These are phyloP conservation scores for Monosporozyma solicola DNA, from an alignment of 805 yeast species.

Conservation along the genomic window DNA sequence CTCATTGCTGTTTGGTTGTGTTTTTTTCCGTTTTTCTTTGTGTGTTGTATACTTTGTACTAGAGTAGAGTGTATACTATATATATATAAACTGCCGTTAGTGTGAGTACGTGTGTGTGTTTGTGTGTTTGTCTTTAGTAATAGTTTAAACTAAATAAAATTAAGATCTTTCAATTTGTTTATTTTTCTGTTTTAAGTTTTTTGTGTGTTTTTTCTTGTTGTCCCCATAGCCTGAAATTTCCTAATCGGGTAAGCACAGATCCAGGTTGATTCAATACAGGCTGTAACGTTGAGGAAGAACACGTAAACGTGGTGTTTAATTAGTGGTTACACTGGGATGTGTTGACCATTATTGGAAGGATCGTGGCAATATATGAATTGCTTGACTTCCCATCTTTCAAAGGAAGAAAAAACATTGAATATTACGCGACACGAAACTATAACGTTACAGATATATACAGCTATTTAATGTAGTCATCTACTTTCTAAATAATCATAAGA, in stretches of 20 bases:
- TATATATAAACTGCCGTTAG: background rate
- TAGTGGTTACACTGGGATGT: background rate
- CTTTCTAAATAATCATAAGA: background rate
- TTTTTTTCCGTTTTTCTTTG: background rate
- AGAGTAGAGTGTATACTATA: background rate
- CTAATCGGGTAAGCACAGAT: background rate
- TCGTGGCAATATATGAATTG: too few species aligned
- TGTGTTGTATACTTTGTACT: background rate
- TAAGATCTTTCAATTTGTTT: conserved; percentile 1
- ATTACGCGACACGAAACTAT: background rate
- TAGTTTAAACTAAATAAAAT: background rate
- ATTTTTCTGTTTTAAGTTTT: background rate
- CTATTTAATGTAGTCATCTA: too few species aligned
- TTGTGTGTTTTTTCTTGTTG: conserved; percentile 1
- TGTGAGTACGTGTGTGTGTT: background rate
- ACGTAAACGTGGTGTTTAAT: background rate
- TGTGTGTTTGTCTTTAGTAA: background rate
- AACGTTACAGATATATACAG: too few species aligned
- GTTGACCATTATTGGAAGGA: background rate
- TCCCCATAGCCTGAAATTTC: background rate
- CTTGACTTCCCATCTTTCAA: background rate
- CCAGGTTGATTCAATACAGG: background rate
- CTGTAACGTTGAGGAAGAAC: background rate
- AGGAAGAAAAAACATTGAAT: too few species aligned
- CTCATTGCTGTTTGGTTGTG: conserved; percentile 42